A percentile compares a stretch with the other conserved stretches of the same genome.
phyloP scores from a whole-genome alignment of 208 protist genomes.

The Wallacemonas sp. region DNA sequence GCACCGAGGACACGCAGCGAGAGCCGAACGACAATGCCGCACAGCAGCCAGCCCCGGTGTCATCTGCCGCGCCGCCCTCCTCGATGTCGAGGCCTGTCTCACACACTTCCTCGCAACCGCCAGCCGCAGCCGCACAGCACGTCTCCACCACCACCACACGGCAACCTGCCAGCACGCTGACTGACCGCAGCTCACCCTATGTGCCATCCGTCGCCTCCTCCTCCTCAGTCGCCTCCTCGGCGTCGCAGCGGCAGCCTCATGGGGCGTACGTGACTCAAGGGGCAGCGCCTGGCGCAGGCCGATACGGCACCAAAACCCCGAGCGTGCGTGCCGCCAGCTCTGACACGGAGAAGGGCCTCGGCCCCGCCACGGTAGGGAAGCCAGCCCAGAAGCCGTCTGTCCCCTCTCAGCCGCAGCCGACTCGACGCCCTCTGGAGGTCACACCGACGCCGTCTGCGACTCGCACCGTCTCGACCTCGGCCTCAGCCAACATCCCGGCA shows the following conservation, averaged over 20 bases:
- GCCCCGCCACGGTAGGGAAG: background rate
- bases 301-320: background rate
- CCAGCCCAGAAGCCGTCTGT: background rate
- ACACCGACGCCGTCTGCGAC: background rate
- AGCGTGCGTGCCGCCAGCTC: background rate
- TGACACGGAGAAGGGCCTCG: background rate
- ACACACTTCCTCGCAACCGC: background rate
- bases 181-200: background rate
- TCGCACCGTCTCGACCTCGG: background rate
- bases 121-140: no score
- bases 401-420: background rate
- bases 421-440: background rate
- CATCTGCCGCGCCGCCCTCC: background rate
- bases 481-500: no score
- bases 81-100: background rate
- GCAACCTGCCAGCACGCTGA: background rate
- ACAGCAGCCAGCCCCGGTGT: background rate
- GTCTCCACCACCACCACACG: no score
- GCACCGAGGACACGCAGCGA: no score
- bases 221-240: background rate
- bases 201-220: background rate
- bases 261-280: background rate
- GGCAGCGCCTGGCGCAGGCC: no score
- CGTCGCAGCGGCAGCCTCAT: background rate
- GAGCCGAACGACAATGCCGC: background rate